A percentile compares a stretch with the other conserved stretches of the same genome.
Evolutionary conservation across 2,329 filamentous ascomycete genomes (phyloP).

Genomic region (Diplocarpon rosae): DNA sequence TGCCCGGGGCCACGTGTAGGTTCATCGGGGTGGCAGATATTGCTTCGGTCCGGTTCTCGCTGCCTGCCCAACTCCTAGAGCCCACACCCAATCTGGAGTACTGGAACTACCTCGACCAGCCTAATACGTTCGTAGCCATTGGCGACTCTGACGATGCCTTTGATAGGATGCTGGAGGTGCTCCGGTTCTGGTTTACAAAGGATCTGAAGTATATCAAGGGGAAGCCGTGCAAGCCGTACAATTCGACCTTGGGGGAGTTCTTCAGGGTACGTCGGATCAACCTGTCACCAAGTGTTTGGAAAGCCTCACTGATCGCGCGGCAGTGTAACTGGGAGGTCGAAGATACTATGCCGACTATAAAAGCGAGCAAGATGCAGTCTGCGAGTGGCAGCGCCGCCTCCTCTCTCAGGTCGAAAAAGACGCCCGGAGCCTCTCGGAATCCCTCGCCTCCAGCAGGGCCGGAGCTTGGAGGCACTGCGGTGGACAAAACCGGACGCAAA

Average conservation of each 20-base stretch:
- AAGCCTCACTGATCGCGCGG: conserved; percentile 8
- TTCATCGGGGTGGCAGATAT: conserved; percentile 96
- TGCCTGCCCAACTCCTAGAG: conserved; percentile 90
- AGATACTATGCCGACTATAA: conserved; percentile 59
- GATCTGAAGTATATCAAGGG: conserved; percentile 98
- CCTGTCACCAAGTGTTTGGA: background rate
- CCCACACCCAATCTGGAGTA: conserved; percentile 96
- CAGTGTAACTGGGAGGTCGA: conserved; percentile 94
- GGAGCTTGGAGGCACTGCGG: background rate
- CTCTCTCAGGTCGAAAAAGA: conserved; percentile 22
- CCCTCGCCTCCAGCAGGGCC: conserved; percentile 13
- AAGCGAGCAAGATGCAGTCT: conserved; percentile 13
- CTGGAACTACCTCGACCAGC: conserved; percentile 95
- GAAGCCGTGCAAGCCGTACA: conserved; percentile 98
- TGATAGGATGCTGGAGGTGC: conserved; percentile 86
- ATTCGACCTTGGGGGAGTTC: conserved; percentile 93
- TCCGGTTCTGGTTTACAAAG: conserved; percentile 98
- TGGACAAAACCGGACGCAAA: conserved; percentile 40
- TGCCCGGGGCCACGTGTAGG: conserved; percentile 34
- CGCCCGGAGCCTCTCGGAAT: conserved; percentile 14
- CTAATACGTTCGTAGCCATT: conserved; percentile 73
- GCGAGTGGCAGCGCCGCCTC: conserved; percentile 20
- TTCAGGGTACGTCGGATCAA: conserved; percentile 60
- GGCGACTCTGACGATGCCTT: conserved; percentile 86
- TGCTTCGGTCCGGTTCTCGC: conserved; percentile 86